phyloP scores from a whole-genome alignment of 495 filamentous ascomycete genomes.

The Hypomontagnella submonticulosa region DNA sequence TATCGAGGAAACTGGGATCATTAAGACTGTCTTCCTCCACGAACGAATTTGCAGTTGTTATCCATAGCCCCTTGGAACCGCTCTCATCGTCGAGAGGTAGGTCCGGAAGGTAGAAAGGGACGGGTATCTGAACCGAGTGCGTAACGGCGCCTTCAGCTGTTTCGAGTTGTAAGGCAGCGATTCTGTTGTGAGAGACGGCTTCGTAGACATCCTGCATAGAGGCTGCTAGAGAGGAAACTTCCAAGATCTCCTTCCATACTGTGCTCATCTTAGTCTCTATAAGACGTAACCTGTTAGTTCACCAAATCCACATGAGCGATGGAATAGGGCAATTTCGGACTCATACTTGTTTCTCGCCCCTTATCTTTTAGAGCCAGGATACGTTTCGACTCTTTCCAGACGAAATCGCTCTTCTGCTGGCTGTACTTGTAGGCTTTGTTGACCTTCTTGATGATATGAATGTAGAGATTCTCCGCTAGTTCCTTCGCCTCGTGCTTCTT shows the following conservation, averaged over 20 bases:
- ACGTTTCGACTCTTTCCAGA: conserved; percentile 84
- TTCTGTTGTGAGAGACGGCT: conserved; percentile 82
- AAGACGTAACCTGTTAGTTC: conserved; percentile 25
- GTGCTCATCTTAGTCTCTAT: conserved; percentile 63
- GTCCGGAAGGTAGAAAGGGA: conserved; percentile 77
- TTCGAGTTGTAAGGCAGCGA: conserved; percentile 69
- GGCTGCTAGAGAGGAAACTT: conserved; percentile 80
- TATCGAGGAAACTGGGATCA: conserved; percentile 72
- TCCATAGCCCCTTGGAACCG: conserved; percentile 75
- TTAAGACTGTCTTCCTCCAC: conserved; percentile 70
- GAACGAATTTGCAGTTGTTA: conserved; percentile 85
- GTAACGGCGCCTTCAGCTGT: conserved; percentile 61
- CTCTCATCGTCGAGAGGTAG: conserved; percentile 73
- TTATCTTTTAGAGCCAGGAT: conserved; percentile 83
- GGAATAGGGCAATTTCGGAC: background rate
- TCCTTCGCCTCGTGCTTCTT: conserved; percentile 79
- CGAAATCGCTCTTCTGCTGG: conserved; percentile 86
- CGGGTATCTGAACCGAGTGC: conserved; percentile 87
- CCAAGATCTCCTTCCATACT: conserved; percentile 76
- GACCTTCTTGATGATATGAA: conserved; percentile 88
- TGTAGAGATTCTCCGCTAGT: conserved; percentile 81
- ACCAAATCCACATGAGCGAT: conserved; percentile 6
- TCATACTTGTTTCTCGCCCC: conserved; percentile 77
- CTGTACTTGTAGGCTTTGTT: conserved; percentile 90
- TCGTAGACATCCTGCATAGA: conserved; percentile 84